Base-by-base conservation (phyloP, 805 yeast species). In the Lipomyces spencermartinsiae region DNA sequence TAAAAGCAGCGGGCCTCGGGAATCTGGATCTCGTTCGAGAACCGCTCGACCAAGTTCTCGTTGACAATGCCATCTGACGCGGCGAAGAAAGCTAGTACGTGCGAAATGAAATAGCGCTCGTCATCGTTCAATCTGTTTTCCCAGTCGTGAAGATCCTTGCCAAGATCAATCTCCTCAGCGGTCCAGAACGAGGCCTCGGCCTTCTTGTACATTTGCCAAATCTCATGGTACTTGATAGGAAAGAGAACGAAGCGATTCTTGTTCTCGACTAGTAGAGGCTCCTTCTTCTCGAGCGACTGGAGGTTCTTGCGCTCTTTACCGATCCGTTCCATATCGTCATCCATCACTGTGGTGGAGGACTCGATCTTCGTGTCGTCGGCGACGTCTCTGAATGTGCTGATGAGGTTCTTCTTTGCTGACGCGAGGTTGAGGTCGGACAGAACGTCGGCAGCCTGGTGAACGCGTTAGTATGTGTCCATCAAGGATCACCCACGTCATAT, bases 111-210 rank as follows among this genome's bases (percentile, higher is more conserved):
- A 83, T 82, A 95, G 76, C 97, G 87, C 85, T 94, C 99, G 79
- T 93, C 94, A 66, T 91, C 95, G 78, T 85, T 93, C 84, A 94
- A 84, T 77, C 84, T 84, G 83, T 90, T 86, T 79, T 92, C 93
- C 99, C 99, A 94, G 83, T 94, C 99, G 76, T 86, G 86, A 69
- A 85, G 78, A 80, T 94, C 99, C 84, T 94, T 95, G 65, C 96
- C 89, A 73, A 94, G 86, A 81, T 94, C 99, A 73, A 94, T 93
- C 83, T 95, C 99, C 84, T 94, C 99, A 59, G 98, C 98, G 54
- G 98, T 95, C 99, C 99, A 94, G 86, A 94, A 94, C 5, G 98
- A 94, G 16, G 99, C 99, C 85, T 95, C 99, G 62, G 98, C 98
- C 83, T 94, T 92, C 85, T 94, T 94, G 83, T 94, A 94, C 85